Evolutionary conservation across 1,284 basidiomycete genomes (phyloP).

Genomic region (Boletus sp.): DNA sequence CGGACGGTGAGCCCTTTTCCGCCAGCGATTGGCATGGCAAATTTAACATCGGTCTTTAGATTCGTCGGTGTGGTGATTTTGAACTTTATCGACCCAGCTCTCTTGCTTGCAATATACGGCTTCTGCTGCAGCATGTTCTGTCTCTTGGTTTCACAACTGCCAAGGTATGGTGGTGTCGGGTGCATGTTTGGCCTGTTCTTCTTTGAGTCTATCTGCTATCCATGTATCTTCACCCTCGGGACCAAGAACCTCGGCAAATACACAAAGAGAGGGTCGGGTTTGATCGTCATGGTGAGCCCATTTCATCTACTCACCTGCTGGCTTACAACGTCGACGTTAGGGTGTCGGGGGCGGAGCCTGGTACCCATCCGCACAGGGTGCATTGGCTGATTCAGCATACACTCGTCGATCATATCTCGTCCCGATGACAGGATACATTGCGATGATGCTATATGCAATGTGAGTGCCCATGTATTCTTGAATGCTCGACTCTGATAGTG

Average conservation of each 20-base stretch:
- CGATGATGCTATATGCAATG: constrained; percentile 55
- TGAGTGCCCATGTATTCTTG: constrained; percentile 33
- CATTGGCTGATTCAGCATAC: constrained; percentile 54
- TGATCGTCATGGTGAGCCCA: constrained; percentile 55
- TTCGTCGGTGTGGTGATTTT: constrained; percentile 64
- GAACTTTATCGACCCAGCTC: constrained; percentile 60
- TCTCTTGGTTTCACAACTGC: constrained; percentile 49
- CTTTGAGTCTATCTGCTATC: constrained; percentile 74
- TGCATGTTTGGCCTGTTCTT: constrained; percentile 71
- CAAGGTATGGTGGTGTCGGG: constrained; percentile 54
- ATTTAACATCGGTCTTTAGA: constrained; percentile 29
- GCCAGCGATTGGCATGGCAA: neutral
- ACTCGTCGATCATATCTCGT: constrained; percentile 57
- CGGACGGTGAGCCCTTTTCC: constrained; percentile 43
- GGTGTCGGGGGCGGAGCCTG: constrained; percentile 75
- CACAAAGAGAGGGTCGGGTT: constrained; percentile 66
- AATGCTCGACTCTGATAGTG: neutral
- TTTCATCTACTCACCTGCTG: constrained; percentile 1
- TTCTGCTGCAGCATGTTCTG: constrained; percentile 51
- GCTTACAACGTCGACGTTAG: constrained; percentile 23
- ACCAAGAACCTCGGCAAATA: constrained; percentile 68
- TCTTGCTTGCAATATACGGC: constrained; percentile 57
- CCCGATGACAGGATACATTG: constrained; percentile 55
- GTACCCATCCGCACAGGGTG: constrained; percentile 70
- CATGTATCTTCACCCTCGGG: constrained; percentile 68